Evolutionary conservation across 441 rosid genomes (phyloP).

Genomic region (Syzygium malaccense): DNA sequence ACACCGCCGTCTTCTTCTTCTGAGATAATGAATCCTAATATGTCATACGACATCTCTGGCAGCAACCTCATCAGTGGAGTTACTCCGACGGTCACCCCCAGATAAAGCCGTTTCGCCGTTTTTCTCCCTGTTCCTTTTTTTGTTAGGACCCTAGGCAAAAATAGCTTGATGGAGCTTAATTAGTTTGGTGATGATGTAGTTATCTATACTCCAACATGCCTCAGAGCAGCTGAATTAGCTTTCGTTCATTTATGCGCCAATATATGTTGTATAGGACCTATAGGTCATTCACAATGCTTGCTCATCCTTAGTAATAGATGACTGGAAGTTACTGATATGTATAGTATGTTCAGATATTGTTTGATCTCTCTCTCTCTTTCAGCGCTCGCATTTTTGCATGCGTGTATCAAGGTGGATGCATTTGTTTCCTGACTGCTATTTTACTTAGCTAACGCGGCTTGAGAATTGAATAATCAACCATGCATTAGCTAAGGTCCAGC

Average conservation of each 20-base stretch:
- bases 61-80: constrained; percentile 85
- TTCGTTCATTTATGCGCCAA: not conserved
- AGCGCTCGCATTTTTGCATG: not conserved
- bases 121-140: not conserved
- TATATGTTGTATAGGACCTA: not conserved
- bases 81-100: constrained; percentile 61
- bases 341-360: not conserved
- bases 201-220: not conserved
- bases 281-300: not conserved
- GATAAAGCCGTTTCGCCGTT: constrained; percentile 20
- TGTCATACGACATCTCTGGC: constrained; percentile 78
- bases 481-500: not conserved
- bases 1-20: constrained; percentile 34
- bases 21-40: constrained; percentile 30
- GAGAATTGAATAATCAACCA: not conserved
- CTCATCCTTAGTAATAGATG: not conserved
- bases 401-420: not conserved
- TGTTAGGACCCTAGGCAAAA: not conserved
- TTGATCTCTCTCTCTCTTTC: not conserved
- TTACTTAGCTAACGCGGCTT: not conserved
- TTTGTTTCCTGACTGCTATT: not conserved
- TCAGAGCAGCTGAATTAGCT: not conserved
- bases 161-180: not conserved
- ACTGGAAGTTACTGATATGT: not conserved
- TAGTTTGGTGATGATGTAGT: not conserved